phyloP scores from a whole-genome alignment of 768 basidiomycete species.

The Pleurotus eryngii region DNA sequence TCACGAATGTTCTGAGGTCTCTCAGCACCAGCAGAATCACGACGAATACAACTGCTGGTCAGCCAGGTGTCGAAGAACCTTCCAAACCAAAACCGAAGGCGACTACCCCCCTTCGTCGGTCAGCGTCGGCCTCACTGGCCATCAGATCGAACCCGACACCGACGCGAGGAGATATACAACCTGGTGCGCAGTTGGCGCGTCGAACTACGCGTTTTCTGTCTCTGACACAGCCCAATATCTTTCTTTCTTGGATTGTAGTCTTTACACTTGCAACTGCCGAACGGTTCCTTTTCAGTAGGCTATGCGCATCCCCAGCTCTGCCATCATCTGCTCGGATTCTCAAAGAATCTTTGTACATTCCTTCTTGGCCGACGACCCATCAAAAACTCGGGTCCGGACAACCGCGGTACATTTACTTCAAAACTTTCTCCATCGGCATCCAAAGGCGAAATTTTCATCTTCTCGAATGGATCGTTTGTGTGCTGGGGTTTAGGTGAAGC shows the following conservation, averaged over 20 bases:
- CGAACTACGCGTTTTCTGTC: slow-evolving; percentile 46
- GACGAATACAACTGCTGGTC: not conserved
- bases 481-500: slow-evolving; percentile 84
- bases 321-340: slow-evolving; percentile 54
- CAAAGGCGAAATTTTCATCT: slow-evolving; percentile 81
- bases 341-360: slow-evolving; percentile 78
- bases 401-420: slow-evolving; percentile 54
- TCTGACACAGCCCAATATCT: not conserved
- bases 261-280: slow-evolving; percentile 87
- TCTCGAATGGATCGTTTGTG: slow-evolving; percentile 84
- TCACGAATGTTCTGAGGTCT: not conserved
- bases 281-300: slow-evolving; percentile 65
- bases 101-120: slow-evolving; percentile 73
- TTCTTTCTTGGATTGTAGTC: slow-evolving; percentile 34
- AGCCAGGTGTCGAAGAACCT: slow-evolving; percentile 11
- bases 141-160: slow-evolving; percentile 86
- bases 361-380: slow-evolving; percentile 6
- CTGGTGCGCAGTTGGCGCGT: slow-evolving; percentile 51
- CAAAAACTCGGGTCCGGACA: not conserved
- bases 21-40: not conserved
- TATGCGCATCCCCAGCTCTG: slow-evolving; percentile 49
- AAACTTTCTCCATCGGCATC: slow-evolving; percentile 35
- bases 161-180: slow-evolving; percentile 73
- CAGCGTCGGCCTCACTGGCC: slow-evolving; percentile 81
- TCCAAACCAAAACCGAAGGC: slow-evolving; percentile 77